Evolutionary conservation across 192 early-diverging fungal genomes (phyloP).

Genomic region (Allomyces javanicus): DNA sequence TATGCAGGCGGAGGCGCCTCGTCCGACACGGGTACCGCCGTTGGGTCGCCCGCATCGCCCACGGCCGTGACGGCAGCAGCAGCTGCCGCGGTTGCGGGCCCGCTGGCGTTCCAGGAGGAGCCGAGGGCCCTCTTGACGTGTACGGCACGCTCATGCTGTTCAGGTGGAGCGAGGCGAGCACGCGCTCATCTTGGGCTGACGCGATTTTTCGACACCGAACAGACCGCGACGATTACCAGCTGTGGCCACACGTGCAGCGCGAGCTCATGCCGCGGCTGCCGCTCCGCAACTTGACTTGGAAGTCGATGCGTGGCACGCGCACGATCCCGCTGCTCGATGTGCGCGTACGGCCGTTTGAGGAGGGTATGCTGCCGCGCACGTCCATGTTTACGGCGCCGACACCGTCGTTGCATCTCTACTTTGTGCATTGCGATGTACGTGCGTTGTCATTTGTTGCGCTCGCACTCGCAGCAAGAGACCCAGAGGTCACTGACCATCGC

Average conservation of each 20-base stretch:
- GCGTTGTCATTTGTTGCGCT: neutral
- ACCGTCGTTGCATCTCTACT: conserved; percentile 57
- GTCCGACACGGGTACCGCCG: too few relatives aligned
- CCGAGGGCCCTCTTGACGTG: neutral
- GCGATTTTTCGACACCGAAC: neutral
- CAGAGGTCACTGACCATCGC: neutral
- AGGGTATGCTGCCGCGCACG: conserved; percentile 7
- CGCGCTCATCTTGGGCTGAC: too few relatives aligned
- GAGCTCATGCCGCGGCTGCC: conserved; percentile 53
- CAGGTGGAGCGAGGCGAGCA: neutral
- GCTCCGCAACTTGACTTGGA: conserved; percentile 59
- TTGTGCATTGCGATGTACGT: conserved; percentile 57
- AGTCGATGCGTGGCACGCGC: conserved; percentile 40
- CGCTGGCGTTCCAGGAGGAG: neutral
- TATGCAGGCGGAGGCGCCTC: too few relatives aligned
- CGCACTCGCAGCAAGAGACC: neutral
- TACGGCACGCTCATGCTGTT: neutral
- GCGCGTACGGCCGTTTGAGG: conserved; percentile 28
- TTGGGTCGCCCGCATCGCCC: too few relatives aligned
- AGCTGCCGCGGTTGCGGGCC: too few relatives aligned
- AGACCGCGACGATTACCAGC: neutral
- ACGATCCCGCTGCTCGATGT: conserved; percentile 40
- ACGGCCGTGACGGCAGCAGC: too few relatives aligned
- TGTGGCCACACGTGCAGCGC: conserved; percentile 42
- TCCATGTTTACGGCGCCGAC: conserved; percentile 9